Base-by-base conservation (phyloP, 768 basidiomycete species). In the Pulveroboletus sp. region DNA sequence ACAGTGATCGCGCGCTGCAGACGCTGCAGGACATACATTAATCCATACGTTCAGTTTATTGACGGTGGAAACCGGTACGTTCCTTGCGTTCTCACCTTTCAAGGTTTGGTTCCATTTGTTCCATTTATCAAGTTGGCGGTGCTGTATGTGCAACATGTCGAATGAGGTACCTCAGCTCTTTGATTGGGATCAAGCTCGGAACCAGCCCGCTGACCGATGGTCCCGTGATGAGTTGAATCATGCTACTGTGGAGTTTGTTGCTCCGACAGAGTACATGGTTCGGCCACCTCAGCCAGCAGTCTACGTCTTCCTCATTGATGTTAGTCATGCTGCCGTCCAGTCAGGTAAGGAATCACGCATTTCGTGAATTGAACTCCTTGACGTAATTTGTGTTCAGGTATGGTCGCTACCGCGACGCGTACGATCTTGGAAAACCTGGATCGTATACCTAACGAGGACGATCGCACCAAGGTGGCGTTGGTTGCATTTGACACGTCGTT, bases 251-350 rank as follows among this genome's bases (percentile, higher is more conserved):
- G 96, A 99, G 68, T 99, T 84, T 63, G 89, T 99, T 46, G 96
- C 96, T 1, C 94, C 96, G 6, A 95, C 93, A 0, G 96, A 99
- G 71, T 99, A 99, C 70, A 98, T 98, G 96, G 95, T 94, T 64
- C 88, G 96, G 56, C 87, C 96, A 6, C 96, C 96, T 46, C 96
- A 98, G 68, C 93, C 96, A 6, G 92, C 94, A 15, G 92, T 96
- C 46, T 98, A 95, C 69, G 80, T 95, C 49, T 96, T 98, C 77
- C 80, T 98, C 65, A 89, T 99, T 70, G 96, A 99, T 63, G 93
- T 98, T 57, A 92, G 91, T 63, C 90, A 95, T 63, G 68, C 83
- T 35, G 94, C 95, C 28, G 80, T 99, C 39, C 88, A 93, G 71
- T 90, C 90, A 39, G 89, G 89, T 88, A 55, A 51, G 77, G 11